These are phyloP conservation scores for Taxillus chinensis DNA, from an alignment of 164 flowering plant genomes.

Conservation along the genomic window DNA sequence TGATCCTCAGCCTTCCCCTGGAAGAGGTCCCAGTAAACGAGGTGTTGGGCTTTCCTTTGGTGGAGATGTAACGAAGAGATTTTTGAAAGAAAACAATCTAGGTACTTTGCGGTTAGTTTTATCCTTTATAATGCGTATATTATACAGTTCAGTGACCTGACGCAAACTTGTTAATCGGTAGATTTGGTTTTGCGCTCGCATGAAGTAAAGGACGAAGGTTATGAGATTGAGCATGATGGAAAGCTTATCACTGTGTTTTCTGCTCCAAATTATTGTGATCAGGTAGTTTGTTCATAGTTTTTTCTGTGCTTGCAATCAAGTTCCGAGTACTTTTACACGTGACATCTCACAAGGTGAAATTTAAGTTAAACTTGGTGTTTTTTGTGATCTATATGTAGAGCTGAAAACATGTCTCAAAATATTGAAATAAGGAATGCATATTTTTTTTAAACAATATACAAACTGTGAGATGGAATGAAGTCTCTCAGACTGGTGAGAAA, in stretches of 20 bases:
- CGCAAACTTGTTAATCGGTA: slow-evolving; percentile 17
- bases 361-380: too few species aligned
- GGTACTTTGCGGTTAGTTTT: slow-evolving; percentile 30
- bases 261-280: slow-evolving; percentile 99
- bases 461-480: too few species aligned
- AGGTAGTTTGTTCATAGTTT: slow-evolving; percentile 38
- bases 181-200: slow-evolving; percentile 89
- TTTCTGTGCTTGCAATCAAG: not conserved
- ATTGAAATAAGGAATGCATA: too few species aligned
- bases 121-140: not conserved
- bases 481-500: too few species aligned
- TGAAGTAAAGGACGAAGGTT: slow-evolving; percentile 98
- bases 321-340: too few species aligned
- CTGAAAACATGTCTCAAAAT: too few species aligned
- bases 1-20: slow-evolving; percentile 91
- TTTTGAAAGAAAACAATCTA: slow-evolving; percentile 76
- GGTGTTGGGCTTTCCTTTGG: slow-evolving; percentile 99
- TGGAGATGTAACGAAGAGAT: slow-evolving; percentile 82
- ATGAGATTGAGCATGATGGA: slow-evolving; percentile 93
- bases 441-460: too few species aligned
- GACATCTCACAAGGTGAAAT: too few species aligned
- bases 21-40: slow-evolving; percentile 97
- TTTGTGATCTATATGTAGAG: too few species aligned
- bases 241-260: slow-evolving; percentile 96
- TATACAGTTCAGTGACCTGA: not conserved